Percentiles rank a stretch among this genome's conserved stretches.
Conservation (phyloP, 495 filamentous ascomycete genomes). For the Penicillium paradoxum region DNA sequence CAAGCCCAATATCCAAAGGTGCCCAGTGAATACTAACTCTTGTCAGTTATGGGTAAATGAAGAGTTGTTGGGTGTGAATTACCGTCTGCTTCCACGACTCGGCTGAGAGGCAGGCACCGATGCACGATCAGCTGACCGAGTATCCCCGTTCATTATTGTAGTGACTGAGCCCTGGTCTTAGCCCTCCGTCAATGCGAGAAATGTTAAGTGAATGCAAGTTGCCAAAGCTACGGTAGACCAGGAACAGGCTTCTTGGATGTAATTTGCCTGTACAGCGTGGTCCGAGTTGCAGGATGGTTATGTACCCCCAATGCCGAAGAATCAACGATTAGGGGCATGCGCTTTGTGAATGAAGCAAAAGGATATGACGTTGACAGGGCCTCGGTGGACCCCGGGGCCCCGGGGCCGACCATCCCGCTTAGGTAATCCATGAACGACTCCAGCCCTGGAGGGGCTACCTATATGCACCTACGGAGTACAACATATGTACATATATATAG, state of each 20-base stretch:
- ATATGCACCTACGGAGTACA: too few species aligned
- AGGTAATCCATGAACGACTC: too few species aligned
- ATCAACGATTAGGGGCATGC: neutral
- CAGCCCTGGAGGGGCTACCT: too few species aligned
- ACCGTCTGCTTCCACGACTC: neutral
- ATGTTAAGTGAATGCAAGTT: neutral
- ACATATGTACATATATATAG: too few species aligned
- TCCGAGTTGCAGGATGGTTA: neutral
- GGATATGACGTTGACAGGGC: slow-evolving; percentile 1
- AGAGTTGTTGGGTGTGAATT: neutral
- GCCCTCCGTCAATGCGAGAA: neutral
- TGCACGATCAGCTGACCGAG: neutral
- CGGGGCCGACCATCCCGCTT: too few species aligned
- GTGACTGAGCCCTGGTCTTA: neutral
- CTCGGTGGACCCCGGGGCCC: neutral
- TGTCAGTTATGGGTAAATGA: neutral
- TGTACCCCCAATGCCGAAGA: neutral
- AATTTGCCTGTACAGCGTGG: neutral
- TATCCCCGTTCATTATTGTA: slow-evolving; percentile 1
- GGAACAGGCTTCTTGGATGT: too few species aligned
- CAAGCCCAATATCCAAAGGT: slow-evolving; percentile 78
- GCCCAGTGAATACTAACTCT: slow-evolving; percentile 67
- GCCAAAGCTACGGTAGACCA: too few species aligned
- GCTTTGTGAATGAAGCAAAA: neutral
- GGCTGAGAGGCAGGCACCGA: slow-evolving; percentile 1